phyloP scores from a whole-genome alignment of 2,329 filamentous ascomycete genomes.

The Botrytis tulipae region DNA sequence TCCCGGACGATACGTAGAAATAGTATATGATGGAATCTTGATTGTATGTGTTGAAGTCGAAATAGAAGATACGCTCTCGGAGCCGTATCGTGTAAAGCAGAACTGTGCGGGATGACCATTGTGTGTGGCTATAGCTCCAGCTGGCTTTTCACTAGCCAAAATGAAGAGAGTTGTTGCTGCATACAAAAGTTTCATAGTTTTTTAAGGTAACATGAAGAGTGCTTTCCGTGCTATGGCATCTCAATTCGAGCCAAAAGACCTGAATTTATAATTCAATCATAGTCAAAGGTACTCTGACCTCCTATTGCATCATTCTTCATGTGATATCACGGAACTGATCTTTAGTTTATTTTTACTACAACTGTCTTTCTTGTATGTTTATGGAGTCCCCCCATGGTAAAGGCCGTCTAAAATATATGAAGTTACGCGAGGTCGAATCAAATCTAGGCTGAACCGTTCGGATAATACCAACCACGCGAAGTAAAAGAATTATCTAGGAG shows the following conservation, averaged over 20 bases:
- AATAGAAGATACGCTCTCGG: too few relatives aligned
- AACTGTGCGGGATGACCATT: too few relatives aligned
- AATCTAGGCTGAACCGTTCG: not conserved
- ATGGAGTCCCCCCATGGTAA: not conserved
- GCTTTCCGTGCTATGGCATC: not conserved
- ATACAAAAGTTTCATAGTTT: too few relatives aligned
- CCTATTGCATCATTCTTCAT: not conserved
- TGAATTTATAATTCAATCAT: not conserved
- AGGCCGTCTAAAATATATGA: not conserved
- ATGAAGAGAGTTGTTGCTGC: too few relatives aligned
- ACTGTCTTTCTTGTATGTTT: not conserved
- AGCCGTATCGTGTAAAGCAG: too few relatives aligned
- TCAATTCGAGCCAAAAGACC: not conserved
- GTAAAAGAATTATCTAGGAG: not conserved
- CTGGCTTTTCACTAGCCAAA: too few relatives aligned
- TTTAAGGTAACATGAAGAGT: too few relatives aligned
- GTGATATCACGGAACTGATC: not conserved
- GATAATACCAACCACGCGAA: not conserved
- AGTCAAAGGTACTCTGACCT: not conserved
- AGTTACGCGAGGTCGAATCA: not conserved
- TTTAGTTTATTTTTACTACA: rapidly evolving
- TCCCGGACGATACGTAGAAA: too few relatives aligned
- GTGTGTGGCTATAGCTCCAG: too few relatives aligned
- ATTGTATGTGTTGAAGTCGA: too few relatives aligned
- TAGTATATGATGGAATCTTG: too few relatives aligned